Conservation (phyloP, 352 stramenopile species). For the Globisporangium nagaii region DNA sequence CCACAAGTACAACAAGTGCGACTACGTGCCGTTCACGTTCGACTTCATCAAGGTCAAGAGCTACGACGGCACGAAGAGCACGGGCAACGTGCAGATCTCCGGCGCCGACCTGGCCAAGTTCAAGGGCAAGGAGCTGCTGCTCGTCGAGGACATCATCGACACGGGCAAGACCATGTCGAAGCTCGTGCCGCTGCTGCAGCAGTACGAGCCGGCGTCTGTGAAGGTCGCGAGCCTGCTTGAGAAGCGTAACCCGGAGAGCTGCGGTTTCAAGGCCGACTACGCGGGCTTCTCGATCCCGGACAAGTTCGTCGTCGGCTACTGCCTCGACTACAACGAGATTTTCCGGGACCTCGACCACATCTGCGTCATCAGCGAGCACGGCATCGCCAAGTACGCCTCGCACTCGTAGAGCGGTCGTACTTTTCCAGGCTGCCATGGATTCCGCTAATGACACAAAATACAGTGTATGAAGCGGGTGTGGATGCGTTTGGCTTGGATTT, state of each 20-base stretch:
- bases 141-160: constrained; percentile 98
- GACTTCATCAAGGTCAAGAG: constrained; percentile 95
- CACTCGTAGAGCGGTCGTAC: constrained; percentile 50
- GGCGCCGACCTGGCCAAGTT: constrained; percentile 83
- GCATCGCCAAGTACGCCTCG: constrained; percentile 85
- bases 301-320: constrained; percentile 95
- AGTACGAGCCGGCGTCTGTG: constrained; percentile 78
- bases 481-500: too few relatives aligned
- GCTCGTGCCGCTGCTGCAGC: constrained; percentile 84
- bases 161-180: constrained; percentile 93
- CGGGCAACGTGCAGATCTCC: constrained; percentile 89
- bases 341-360: constrained; percentile 96
- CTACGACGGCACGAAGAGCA: constrained; percentile 90
- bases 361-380: constrained; percentile 91
- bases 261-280: constrained; percentile 92
- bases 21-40: constrained; percentile 90
- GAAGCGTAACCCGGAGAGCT: constrained; percentile 90
- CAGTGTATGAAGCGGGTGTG: neutral
- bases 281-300: constrained; percentile 95
- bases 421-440: too few relatives aligned
- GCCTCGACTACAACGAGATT: constrained; percentile 96
- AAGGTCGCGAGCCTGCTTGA: constrained; percentile 90
- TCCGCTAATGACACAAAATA: too few relatives aligned
- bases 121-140: constrained; percentile 88
- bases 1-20: constrained; percentile 86